Evolutionary conservation across 2,329 filamentous ascomycete species (phyloP).

Genomic region (Ophiognomonia clavigignenti-juglandacearum): DNA sequence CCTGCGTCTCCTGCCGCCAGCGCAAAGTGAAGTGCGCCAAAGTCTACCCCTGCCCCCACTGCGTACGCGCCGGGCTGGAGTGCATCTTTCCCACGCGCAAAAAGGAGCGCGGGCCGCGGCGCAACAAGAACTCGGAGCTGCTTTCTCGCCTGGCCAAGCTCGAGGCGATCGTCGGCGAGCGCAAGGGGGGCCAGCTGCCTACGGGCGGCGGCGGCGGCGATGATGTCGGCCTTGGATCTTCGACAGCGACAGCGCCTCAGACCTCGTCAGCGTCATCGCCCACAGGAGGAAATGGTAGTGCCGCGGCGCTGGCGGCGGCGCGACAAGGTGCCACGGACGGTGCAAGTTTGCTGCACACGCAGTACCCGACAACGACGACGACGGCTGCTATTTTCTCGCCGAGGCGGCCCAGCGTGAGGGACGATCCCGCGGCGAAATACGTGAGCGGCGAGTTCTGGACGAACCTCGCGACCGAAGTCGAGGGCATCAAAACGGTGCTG

Average conservation of each 20-base stretch:
- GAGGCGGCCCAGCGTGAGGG: constrained; percentile 5
- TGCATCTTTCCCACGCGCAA: constrained; percentile 44
- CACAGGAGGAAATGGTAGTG: too few species aligned
- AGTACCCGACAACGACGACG: too few species aligned
- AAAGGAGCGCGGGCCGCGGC: constrained; percentile 34
- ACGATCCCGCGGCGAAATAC: constrained; percentile 25
- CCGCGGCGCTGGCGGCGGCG: too few species aligned
- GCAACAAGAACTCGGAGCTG: constrained; percentile 38
- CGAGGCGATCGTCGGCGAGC: constrained; percentile 41
- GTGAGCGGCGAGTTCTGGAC: constrained; percentile 40
- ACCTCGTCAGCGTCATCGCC: too few species aligned
- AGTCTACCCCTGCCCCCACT: constrained; percentile 50
- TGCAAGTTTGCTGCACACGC: too few species aligned
- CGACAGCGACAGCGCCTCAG: too few species aligned
- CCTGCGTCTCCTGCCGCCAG: constrained; percentile 58
- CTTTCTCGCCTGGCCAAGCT: constrained; percentile 39
- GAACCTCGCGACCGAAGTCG: constrained; percentile 38
- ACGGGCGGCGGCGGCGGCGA: neutral
- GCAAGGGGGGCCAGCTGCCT: constrained; percentile 32
- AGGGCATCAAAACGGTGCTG: constrained; percentile 38
- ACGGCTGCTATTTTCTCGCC: too few species aligned
- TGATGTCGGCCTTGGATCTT: too few species aligned
- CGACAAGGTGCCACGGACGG: too few species aligned
- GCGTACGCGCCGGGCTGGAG: constrained; percentile 39
- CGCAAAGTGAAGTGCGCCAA: constrained; percentile 59